Percentiles rank a stretch among this genome's conserved stretches.
phyloP scores from a whole-genome alignment of 2,329 filamentous ascomycete genomes.

The Spiromastix sp. region DNA sequence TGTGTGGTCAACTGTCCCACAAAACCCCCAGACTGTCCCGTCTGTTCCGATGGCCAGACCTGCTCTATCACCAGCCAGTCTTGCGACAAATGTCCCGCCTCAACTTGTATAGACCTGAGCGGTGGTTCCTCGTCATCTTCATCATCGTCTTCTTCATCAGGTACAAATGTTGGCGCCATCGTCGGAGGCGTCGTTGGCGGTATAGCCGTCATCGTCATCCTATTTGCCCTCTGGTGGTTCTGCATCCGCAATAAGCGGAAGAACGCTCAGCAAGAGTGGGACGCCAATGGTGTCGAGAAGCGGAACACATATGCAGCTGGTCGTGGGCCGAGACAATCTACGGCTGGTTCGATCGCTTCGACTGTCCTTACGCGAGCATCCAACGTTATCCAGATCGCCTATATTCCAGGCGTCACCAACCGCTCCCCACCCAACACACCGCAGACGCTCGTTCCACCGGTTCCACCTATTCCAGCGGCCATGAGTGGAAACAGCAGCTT shows the following conservation, averaged over 20 bases:
- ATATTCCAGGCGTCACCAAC: constrained; percentile 95
- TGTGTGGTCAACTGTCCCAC: constrained; percentile 47
- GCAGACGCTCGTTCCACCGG: constrained; percentile 72
- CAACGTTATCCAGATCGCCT: constrained; percentile 98
- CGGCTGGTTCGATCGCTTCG: constrained; percentile 85
- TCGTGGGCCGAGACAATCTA: constrained; percentile 59
- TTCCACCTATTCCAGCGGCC: constrained; percentile 73
- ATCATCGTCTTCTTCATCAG: constrained; percentile 25
- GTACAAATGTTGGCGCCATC: constrained; percentile 71
- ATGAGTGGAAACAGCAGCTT: constrained; percentile 43
- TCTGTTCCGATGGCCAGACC: constrained; percentile 44
- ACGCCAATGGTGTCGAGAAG: constrained; percentile 39
- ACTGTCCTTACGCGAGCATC: constrained; percentile 92
- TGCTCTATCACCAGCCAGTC: constrained; percentile 51
- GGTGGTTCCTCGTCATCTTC: constrained; percentile 25
- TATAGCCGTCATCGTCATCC: constrained; percentile 59
- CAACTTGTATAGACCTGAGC: constrained; percentile 42
- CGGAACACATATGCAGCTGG: constrained; percentile 47
- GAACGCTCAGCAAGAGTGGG: constrained; percentile 50
- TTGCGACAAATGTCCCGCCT: constrained; percentile 50
- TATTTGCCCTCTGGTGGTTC: constrained; percentile 79
- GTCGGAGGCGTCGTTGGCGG: constrained; percentile 86
- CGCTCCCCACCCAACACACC: constrained; percentile 77
- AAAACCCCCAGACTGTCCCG: constrained; percentile 46
- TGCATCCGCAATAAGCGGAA: constrained; percentile 68